Conservation (phyloP, 371 early-diverging fungal species). For the Choanephora cucurbitarum region DNA sequence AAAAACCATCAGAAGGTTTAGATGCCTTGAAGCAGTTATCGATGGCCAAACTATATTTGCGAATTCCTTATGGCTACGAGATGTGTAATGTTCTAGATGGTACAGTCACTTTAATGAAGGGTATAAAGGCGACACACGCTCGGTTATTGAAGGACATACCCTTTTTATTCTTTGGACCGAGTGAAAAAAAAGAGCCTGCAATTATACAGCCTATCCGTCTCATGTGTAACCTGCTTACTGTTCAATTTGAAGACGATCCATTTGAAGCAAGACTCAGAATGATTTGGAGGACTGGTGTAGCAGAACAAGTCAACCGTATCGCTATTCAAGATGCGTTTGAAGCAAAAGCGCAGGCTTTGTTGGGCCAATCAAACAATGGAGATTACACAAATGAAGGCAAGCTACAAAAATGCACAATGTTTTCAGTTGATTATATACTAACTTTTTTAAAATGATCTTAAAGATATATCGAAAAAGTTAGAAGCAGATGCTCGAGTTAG, state of each 20-base stretch:
- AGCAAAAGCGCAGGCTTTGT: slow-evolving; percentile 50
- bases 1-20: slow-evolving; percentile 21
- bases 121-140: slow-evolving; percentile 32
- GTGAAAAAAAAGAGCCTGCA: slow-evolving; percentile 24
- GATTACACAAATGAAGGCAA: slow-evolving; percentile 13
- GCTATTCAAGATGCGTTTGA: slow-evolving; percentile 62
- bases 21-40: slow-evolving; percentile 18
- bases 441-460: no score
- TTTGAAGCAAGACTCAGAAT: slow-evolving; percentile 55
- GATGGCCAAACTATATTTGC: slow-evolving; percentile 33
- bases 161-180: slow-evolving; percentile 37
- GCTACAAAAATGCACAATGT: no score
- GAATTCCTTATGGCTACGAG: slow-evolving; percentile 44
- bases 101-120: slow-evolving; percentile 35
- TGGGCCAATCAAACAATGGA: slow-evolving; percentile 11
- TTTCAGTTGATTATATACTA: no score
- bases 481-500: slow-evolving; percentile 39
- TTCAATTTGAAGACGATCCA: slow-evolving; percentile 59
- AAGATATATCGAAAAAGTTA: background rate
- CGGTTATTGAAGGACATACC: slow-evolving; percentile 28
- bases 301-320: slow-evolving; percentile 52
- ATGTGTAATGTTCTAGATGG: slow-evolving; percentile 45
- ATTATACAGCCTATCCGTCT: slow-evolving; percentile 32
- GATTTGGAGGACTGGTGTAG: slow-evolving; percentile 53
- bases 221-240: slow-evolving; percentile 26